Percentiles rank a stretch among this genome's conserved stretches.
Evolutionary conservation across 495 filamentous ascomycete species (phyloP).

Genomic region (Filosporella fistucella): DNA sequence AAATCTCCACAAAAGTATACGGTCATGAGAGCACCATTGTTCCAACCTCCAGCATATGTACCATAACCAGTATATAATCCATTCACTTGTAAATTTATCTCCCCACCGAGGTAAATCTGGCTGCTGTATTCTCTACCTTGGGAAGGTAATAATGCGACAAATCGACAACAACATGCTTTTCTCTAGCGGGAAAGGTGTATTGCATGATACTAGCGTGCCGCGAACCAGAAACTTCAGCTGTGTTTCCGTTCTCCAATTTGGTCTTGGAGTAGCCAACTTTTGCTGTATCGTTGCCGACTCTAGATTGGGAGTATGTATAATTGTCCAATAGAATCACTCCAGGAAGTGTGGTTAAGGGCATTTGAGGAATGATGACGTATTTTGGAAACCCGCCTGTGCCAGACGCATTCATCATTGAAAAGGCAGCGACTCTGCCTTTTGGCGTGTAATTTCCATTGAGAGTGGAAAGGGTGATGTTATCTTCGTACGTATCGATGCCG

Average conservation of each 20-base stretch:
- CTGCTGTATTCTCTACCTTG: no score
- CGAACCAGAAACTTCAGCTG: no score
- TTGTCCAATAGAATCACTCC: conserved; percentile 41
- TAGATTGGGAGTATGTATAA: no score
- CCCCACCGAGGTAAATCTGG: no score
- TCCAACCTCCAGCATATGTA: no score
- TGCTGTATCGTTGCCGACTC: no score
- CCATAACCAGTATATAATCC: no score
- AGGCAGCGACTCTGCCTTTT: conserved; percentile 45
- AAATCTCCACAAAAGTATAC: conserved; percentile 58
- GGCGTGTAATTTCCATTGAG: conserved; percentile 42
- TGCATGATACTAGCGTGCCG: no score
- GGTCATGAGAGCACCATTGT: no score
- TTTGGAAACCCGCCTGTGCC: conserved; percentile 57
- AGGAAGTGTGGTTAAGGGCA: conserved; percentile 38
- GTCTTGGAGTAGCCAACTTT: no score
- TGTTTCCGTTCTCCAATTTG: no score
- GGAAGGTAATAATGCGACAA: no score
- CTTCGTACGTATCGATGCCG: conserved; percentile 44
- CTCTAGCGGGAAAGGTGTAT: conserved; percentile 31
- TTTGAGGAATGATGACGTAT: conserved; percentile 51
- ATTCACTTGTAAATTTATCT: conserved; percentile 27
- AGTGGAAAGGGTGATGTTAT: not conserved
- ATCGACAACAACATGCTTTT: conserved; percentile 33
- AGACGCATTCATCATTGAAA: conserved; percentile 54